These are phyloP conservation scores for Salisapilia sapeloensis DNA, from an alignment of 352 stramenopile species.

Conservation along the genomic window DNA sequence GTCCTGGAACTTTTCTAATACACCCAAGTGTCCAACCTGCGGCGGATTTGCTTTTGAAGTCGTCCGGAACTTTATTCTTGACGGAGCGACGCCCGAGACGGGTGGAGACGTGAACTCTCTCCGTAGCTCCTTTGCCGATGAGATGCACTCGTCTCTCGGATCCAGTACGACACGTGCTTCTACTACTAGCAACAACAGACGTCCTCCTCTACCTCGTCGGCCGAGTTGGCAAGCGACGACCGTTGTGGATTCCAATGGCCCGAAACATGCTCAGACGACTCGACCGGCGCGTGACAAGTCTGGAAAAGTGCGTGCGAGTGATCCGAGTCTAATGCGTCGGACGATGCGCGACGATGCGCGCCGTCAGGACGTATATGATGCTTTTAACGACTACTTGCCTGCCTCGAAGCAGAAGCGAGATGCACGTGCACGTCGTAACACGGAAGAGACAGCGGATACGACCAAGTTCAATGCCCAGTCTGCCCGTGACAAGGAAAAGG, in stretches of 20 bases:
- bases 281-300: not conserved
- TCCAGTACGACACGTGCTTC: conserved; percentile 9
- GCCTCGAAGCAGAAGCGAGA: conserved; percentile 1
- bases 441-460: conserved; percentile 11
- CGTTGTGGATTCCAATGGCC: not conserved
- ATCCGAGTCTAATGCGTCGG: conserved; percentile 1
- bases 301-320: conserved; percentile 1
- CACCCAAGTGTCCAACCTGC: conserved; percentile 71
- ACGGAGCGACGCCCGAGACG: conserved; percentile 23
- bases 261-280: conserved; percentile 1
- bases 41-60: conserved; percentile 65
- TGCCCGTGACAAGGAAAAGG: conserved; percentile 3
- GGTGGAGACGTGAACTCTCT: conserved; percentile 55
- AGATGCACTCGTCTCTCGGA: conserved; percentile 21
- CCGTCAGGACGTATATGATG: conserved; percentile 50
- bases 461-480: conserved; percentile 21
- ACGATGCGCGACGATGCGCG: too few species aligned
- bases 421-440: conserved; percentile 5
- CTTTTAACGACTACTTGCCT: conserved; percentile 60
- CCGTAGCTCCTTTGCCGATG: conserved; percentile 35
- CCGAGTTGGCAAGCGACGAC: conserved; percentile 6
- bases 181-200: conserved; percentile 34
- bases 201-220: conserved; percentile 13
- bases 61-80: conserved; percentile 62
- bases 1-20: conserved; percentile 66